A percentile compares a stretch with the other conserved stretches of the same genome.
Evolutionary conservation across 1,139 yeast genomes (phyloP).

Genomic region (Hyphopichia pseudoburtonii): DNA sequence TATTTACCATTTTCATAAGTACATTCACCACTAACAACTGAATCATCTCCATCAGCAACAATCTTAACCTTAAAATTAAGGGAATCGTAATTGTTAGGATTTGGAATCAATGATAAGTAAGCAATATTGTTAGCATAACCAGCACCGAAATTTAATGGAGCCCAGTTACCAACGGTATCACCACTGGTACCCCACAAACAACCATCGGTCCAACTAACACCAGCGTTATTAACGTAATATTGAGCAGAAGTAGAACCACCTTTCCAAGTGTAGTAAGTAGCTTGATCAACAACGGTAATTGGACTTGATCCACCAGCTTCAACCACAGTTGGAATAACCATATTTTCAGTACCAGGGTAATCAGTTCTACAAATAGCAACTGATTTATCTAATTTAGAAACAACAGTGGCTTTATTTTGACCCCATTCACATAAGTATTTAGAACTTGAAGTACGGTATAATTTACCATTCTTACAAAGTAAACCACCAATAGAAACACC

Average conservation of each 20-base stretch:
- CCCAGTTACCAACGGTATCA: conserved; percentile 94
- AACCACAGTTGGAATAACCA: conserved; percentile 89
- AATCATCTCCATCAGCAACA: conserved; percentile 63
- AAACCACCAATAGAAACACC: conserved; percentile 95
- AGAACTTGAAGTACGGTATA: conserved; percentile 70
- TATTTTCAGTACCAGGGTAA: conserved; percentile 98
- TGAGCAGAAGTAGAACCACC: conserved; percentile 89
- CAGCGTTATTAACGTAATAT: conserved; percentile 96
- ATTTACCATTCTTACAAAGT: conserved; percentile 72
- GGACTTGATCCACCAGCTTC: conserved; percentile 64
- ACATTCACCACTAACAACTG: conserved; percentile 73
- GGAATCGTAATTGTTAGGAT: conserved; percentile 78
- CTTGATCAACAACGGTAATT: conserved; percentile 77
- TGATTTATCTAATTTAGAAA: conserved; percentile 56
- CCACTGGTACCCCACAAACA: conserved; percentile 89
- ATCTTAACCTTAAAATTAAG: conserved; percentile 88
- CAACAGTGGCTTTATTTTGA: conserved; percentile 63
- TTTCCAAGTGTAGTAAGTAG: conserved; percentile 75
- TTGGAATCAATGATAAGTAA: conserved; percentile 90
- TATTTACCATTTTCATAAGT: conserved; percentile 75
- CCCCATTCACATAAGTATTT: conserved; percentile 87
- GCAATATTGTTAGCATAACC: conserved; percentile 78
- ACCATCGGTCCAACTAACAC: conserved; percentile 84
- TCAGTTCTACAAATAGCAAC: conserved; percentile 96
- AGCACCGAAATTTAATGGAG: conserved; percentile 94